phyloP scores from a whole-genome alignment of 192 early-diverging fungal species.

The Rhizophagus clarus region DNA sequence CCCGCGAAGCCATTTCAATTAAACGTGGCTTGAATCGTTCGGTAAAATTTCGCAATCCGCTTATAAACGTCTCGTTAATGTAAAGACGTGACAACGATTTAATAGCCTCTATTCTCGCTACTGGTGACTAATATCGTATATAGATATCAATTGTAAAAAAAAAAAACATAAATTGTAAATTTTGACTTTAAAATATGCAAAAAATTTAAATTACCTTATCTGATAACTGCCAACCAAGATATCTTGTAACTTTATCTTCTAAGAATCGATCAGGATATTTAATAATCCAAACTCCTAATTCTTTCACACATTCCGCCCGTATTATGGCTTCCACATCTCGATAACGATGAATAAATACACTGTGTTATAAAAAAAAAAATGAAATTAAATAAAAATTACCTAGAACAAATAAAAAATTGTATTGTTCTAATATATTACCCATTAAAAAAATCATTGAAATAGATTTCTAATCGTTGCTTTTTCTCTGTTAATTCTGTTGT shows the following conservation, averaged over 20 bases:
- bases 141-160: too few species aligned
- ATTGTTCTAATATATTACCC: constrained; percentile 46
- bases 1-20: constrained; percentile 74
- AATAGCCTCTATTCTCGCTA: constrained; percentile 71
- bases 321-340: constrained; percentile 87
- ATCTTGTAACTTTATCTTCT: constrained; percentile 74
- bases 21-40: constrained; percentile 71
- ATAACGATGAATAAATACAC: constrained; percentile 88
- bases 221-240: constrained; percentile 85
- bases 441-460: constrained; percentile 76
- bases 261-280: constrained; percentile 72
- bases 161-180: neutral
- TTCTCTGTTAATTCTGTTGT: constrained; percentile 52
- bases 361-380: constrained; percentile 37
- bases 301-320: constrained; percentile 79
- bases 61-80: constrained; percentile 53
- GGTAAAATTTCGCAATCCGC: constrained; percentile 62
- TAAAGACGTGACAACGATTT: constrained; percentile 64
- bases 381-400: neutral
- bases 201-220: constrained; percentile 60
- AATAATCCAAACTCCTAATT: constrained; percentile 80
- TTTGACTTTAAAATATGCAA: neutral
- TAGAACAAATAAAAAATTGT: too few species aligned
- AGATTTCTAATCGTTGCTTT: constrained; percentile 57
- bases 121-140: constrained; percentile 37